phyloP scores from a whole-genome alignment of 2,329 filamentous ascomycete genomes.

The Fusarium musae region DNA sequence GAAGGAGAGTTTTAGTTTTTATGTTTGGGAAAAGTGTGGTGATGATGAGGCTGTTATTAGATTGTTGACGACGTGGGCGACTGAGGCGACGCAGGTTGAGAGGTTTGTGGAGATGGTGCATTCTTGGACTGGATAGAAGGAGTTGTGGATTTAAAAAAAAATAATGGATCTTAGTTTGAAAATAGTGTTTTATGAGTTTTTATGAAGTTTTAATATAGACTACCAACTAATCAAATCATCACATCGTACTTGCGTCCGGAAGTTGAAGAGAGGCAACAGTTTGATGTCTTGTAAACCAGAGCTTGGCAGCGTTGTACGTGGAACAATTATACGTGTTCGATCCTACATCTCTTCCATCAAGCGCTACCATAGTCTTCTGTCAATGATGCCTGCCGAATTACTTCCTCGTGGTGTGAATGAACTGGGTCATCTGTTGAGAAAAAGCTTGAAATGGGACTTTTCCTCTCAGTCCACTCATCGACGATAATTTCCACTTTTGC shows the following conservation, averaged over 20 bases:
- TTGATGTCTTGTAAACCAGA: not conserved
- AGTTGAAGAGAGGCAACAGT: not conserved
- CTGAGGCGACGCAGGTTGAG: constrained; percentile 55
- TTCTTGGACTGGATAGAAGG: constrained; percentile 10
- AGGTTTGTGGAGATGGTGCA: constrained; percentile 45
- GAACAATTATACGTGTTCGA: not conserved
- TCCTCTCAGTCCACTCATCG: not conserved
- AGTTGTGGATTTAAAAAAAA: too few species aligned
- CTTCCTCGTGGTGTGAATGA: not conserved
- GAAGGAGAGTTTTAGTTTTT: constrained; percentile 58
- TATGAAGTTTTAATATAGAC: not conserved
- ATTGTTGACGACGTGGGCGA: constrained; percentile 63
- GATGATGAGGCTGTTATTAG: constrained; percentile 55
- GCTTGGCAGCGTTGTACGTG: not conserved
- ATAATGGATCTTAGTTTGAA: not conserved
- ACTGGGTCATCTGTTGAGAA: not conserved
- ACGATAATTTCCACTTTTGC: not conserved
- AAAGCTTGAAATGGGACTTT: not conserved
- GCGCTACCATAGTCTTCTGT: not conserved
- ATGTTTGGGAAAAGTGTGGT: constrained; percentile 58
- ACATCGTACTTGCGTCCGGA: not conserved
- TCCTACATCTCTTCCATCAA: not conserved
- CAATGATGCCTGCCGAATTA: not conserved
- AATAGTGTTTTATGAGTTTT: not conserved
- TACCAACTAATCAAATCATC: not conserved